phyloP scores from a whole-genome alignment of 305 asterid species.

The Euphrasia arctica region DNA sequence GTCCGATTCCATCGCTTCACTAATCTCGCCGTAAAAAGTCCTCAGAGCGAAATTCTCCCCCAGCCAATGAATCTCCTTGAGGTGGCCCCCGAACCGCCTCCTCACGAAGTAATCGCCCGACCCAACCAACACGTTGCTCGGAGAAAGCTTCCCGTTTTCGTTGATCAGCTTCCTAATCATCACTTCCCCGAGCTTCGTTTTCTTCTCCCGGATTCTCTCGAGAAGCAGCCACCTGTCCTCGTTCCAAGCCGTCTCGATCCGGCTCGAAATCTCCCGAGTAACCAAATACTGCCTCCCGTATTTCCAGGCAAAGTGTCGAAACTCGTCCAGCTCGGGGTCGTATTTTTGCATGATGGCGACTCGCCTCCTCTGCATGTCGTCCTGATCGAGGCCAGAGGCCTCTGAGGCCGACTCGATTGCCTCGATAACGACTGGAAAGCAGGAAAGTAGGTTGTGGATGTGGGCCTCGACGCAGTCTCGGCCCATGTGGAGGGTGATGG shows the following conservation, averaged over 20 bases:
- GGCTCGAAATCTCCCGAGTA: conserved; percentile 45
- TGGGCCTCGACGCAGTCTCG: conserved; percentile 66
- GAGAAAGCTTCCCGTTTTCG: conserved; percentile 28
- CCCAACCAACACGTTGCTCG: conserved; percentile 46
- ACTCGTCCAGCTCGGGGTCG: conserved; percentile 53
- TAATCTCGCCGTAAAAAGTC: conserved; percentile 59
- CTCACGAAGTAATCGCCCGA: conserved; percentile 58
- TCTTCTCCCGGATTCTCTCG: conserved; percentile 43
- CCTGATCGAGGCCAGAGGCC: conserved; percentile 45
- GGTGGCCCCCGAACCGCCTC: conserved; percentile 57
- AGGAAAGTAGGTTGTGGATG: conserved; percentile 65
- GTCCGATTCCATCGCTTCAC: conserved; percentile 40
- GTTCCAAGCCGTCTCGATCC: conserved; percentile 50
- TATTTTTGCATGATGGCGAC: conserved; percentile 48
- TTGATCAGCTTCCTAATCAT: conserved; percentile 45
- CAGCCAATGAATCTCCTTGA: conserved; percentile 82
- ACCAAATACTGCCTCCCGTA: conserved; percentile 68
- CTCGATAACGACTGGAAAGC: conserved; percentile 59
- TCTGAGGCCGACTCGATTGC: conserved; percentile 69
- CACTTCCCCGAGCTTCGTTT: conserved; percentile 44
- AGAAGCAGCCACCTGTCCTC: conserved; percentile 76
- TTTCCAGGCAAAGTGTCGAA: conserved; percentile 57
- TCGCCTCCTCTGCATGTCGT: conserved; percentile 48
- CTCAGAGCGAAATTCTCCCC: conserved; percentile 72
- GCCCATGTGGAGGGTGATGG: conserved; percentile 60